These are phyloP conservation scores for Mitragyna speciosa DNA, from an alignment of 257 asterid genomes.

Conservation along the genomic window DNA sequence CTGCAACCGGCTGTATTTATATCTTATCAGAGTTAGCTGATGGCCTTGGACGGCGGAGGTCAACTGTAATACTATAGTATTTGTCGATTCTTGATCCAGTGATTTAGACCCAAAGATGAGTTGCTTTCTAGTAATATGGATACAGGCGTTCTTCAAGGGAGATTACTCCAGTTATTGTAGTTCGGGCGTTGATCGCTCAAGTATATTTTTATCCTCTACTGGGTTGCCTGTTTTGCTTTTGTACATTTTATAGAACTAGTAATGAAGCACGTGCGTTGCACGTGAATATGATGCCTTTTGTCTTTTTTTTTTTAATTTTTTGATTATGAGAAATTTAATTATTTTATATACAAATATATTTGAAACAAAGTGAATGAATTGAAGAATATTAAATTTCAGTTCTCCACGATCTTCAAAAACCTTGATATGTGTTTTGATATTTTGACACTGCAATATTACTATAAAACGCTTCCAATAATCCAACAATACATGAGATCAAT, in stretches of 20 bases:
- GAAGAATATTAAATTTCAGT: too few species aligned
- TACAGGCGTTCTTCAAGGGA: constrained; percentile 3
- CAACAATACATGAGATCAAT: too few species aligned
- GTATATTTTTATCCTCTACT: background rate
- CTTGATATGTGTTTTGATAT: too few species aligned
- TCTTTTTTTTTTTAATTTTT: too few species aligned
- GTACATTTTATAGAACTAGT: background rate
- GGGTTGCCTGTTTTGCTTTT: background rate
- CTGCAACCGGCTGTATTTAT: background rate
- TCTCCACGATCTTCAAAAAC: constrained; percentile 51
- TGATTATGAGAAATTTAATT: too few species aligned
- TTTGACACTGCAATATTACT: too few species aligned
- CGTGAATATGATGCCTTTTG: too few species aligned
- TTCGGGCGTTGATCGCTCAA: background rate
- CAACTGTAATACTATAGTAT: background rate
- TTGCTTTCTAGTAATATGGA: constrained; percentile 19
- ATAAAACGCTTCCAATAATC: too few species aligned
- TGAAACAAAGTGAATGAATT: too few species aligned
- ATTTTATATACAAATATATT: too few species aligned
- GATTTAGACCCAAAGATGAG: constrained; percentile 1
- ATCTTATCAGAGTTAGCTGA: background rate
- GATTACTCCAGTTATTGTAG: background rate
- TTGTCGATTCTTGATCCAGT: background rate
- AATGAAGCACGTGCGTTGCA: too few species aligned
- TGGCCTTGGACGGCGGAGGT: background rate